Percentiles rank a stretch among this genome's conserved stretches.
Evolutionary conservation across 2,329 filamentous ascomycete species (phyloP).

Genomic region (Pyrenophora teres): DNA sequence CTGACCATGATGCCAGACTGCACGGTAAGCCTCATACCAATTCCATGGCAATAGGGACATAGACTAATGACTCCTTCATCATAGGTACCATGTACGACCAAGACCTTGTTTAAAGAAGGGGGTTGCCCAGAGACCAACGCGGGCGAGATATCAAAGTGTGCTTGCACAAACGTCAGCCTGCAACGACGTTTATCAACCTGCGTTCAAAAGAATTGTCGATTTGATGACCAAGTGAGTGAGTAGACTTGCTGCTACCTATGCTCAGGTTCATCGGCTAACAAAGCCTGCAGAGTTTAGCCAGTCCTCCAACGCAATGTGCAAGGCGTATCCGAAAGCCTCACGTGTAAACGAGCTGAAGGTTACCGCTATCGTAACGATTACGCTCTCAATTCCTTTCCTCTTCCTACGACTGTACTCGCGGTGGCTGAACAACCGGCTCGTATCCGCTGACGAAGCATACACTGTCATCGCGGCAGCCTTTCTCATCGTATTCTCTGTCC

Average conservation of each 20-base stretch:
- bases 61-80: not conserved
- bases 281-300: not conserved
- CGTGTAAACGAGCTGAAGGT: conserved; percentile 14
- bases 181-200: conserved; percentile 14
- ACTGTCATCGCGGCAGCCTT: conserved; percentile 19
- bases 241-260: not conserved
- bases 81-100: conserved; percentile 15
- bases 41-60: too few relatives aligned
- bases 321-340: conserved; percentile 16
- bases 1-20: too few relatives aligned
- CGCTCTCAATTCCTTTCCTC: conserved; percentile 9
- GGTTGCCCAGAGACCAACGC: conserved; percentile 18
- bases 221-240: not conserved
- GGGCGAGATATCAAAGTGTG: conserved; percentile 11
- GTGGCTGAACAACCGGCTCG: conserved; percentile 15
- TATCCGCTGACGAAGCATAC: conserved; percentile 19
- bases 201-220: conserved; percentile 1
- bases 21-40: too few relatives aligned
- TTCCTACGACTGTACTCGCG: conserved; percentile 19
- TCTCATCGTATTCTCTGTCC: conserved; percentile 13
- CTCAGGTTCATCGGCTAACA: not conserved
- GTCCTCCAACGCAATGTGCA: conserved; percentile 14
- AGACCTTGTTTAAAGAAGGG: conserved; percentile 12
- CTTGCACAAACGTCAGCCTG: conserved; percentile 13
- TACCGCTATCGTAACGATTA: conserved; percentile 15